Evolutionary conservation across 306 rosid species (phyloP).

Genomic region (Pyrus bretschneideri): DNA sequence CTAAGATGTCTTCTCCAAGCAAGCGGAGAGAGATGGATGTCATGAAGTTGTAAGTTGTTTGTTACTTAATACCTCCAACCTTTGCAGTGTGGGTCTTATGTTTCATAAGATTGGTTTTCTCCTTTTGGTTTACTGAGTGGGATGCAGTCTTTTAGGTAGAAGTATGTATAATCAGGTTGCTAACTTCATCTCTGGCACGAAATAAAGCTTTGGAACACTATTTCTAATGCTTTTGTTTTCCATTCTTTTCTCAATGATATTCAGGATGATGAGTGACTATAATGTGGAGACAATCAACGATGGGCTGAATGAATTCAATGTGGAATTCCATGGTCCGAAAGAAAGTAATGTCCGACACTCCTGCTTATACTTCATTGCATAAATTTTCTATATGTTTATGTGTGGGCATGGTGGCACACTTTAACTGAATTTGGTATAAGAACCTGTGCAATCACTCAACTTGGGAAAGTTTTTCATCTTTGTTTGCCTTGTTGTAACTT

Average conservation of each 20-base stretch:
- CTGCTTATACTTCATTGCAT: background rate
- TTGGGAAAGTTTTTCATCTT: background rate
- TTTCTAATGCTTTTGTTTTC: slow-evolving; percentile 2
- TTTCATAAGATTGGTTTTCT: background rate
- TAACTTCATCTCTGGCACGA: background rate
- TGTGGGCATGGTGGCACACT: background rate
- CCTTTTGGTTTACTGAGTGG: background rate
- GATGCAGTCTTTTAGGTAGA: background rate
- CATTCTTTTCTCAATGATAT: slow-evolving; percentile 16
- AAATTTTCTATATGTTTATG: background rate
- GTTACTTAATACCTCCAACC: background rate
- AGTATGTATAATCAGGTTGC: background rate
- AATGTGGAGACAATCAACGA: slow-evolving; percentile 92
- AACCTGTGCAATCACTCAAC: background rate
- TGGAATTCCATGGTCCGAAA: slow-evolving; percentile 97
- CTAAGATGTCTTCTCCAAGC: slow-evolving; percentile 96
- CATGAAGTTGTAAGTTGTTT: slow-evolving; percentile 80
- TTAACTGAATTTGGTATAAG: background rate
- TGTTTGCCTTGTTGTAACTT: background rate
- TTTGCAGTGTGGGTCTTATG: background rate
- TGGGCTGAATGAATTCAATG: slow-evolving; percentile 89
- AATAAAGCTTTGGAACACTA: background rate
- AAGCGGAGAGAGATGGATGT: slow-evolving; percentile 99
- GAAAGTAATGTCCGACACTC: slow-evolving; percentile 55
- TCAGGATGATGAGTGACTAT: slow-evolving; percentile 99